These are phyloP conservation scores for Vitis cinerea DNA, from an alignment of 164 flowering plant genomes.

Conservation along the genomic window DNA sequence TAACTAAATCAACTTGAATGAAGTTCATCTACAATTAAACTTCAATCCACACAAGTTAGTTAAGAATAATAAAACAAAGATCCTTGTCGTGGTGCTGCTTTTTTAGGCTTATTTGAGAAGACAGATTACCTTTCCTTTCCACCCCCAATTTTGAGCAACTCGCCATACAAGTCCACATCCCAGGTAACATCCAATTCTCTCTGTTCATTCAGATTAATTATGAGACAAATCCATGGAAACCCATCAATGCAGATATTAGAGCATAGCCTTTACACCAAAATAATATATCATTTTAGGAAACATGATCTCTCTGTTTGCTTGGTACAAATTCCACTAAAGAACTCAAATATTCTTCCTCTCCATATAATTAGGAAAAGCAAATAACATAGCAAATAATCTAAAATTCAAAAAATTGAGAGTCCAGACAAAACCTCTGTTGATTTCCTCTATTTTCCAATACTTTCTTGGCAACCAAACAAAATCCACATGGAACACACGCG, in stretches of 20 bases:
- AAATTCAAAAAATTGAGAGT: neutral
- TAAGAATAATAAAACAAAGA: too few species aligned
- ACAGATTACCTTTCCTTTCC: constrained; percentile 83
- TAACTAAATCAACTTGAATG: neutral
- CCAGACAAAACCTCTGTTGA: too few species aligned
- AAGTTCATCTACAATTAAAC: too few species aligned
- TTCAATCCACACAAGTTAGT: too few species aligned
- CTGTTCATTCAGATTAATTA: constrained; percentile 38
- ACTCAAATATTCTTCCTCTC: too few species aligned
- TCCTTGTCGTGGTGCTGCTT: too few species aligned
- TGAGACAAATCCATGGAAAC: neutral
- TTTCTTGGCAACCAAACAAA: neutral
- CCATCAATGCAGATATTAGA: neutral
- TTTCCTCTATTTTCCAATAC: neutral
- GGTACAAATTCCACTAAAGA: too few species aligned
- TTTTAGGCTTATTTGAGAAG: too few species aligned
- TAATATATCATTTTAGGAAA: too few species aligned
- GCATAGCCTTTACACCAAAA: neutral
- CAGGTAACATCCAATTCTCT: constrained; percentile 84
- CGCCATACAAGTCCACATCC: constrained; percentile 95
- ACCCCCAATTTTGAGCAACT: constrained; percentile 95
- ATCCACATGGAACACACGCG: neutral
- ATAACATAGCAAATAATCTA: neutral
- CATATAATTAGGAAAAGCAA: neutral
- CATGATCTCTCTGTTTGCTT: too few species aligned